Conservation (phyloP, 768 basidiomycete species). For the Macrolepiota dolichaula region DNA sequence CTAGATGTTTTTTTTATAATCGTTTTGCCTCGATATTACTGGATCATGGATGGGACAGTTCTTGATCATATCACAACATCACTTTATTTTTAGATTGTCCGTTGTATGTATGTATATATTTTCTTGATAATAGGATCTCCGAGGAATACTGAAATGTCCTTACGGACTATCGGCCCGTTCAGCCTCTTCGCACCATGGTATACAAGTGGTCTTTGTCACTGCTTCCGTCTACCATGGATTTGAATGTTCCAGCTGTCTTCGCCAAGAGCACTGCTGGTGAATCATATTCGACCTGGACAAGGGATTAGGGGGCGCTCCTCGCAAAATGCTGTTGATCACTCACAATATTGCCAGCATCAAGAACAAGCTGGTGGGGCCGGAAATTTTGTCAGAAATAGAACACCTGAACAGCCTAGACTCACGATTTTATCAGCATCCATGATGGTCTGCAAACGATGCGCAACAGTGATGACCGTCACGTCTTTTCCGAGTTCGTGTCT, state of each 20-base stretch:
- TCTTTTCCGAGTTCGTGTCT: constrained; percentile 38
- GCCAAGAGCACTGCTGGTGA: constrained; percentile 45
- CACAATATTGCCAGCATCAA: constrained; percentile 42
- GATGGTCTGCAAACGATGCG: constrained; percentile 40
- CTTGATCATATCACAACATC: neutral
- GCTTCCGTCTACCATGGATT: constrained; percentile 55
- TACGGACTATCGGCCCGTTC: neutral
- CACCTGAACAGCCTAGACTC: constrained; percentile 12
- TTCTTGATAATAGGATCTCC: neutral
- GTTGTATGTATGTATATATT: neutral
- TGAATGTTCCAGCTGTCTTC: constrained; percentile 48
- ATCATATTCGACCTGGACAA: constrained; percentile 51
- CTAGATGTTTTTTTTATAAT: neutral
- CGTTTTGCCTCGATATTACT: neutral
- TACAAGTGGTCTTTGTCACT: constrained; percentile 48
- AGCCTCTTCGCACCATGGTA: constrained; percentile 31
- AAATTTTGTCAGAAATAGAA: neutral
- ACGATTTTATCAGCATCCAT: constrained; percentile 57
- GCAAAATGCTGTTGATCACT: constrained; percentile 1
- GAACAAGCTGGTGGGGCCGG: constrained; percentile 29
- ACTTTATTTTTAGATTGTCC: neutral
- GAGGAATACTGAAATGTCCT: neutral
- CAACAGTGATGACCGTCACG: constrained; percentile 9
- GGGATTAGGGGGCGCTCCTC: neutral
- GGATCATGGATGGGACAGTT: neutral